Evolutionary conservation across 345 rosid genomes (phyloP), one percentile per base, ranked within the genome.

Genomic region (Sisymbrium irio): DNA sequence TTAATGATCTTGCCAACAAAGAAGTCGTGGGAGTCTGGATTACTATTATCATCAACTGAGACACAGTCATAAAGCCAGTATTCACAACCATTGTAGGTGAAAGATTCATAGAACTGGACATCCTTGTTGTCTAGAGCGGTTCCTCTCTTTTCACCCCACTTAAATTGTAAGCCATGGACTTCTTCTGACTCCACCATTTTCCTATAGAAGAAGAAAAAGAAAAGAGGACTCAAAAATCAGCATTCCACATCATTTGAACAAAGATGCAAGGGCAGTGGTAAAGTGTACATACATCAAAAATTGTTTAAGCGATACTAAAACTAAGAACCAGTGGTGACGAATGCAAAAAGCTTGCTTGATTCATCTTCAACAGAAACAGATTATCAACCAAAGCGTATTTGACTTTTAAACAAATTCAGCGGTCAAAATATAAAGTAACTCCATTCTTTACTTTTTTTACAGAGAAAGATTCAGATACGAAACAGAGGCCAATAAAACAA

Each of bases 31-130:
- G 98, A 94, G 80, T 84, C 87, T 0, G 67, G n/a, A 63, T 75
- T 83, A 19, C 51, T 50, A 9, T 69, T 86, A 62, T 60, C 30
- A 19, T 72, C 78, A 17, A 90, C n/a, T 22, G 81, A 90, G 46
- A 90, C 92, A 37, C 84, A 79, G 56, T 93, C 98, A 63, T 79
- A 90, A 17, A 88, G 96, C 19, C 28, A 5, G 69, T 90, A 93
- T 8, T 82, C 83, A 37, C 74, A 77, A 14, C 85, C 90, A 71
- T 81, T 87, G 6, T 68, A 88, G 22, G 70, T 66, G 76, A 87
- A 90, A n/a, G 96, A 86, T 67, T 86, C 84, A 35, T 90, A 93
- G 73, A 79, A 90, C 59, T 65, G 84, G 11, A 88, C 82, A 56
- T 83, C 87, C 65, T 79, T 79, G 20, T 80, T 78, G 57, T 66